Base-by-base conservation (phyloP, 2,329 filamentous ascomycete genomes). In the Plenodomus lindquistii region DNA sequence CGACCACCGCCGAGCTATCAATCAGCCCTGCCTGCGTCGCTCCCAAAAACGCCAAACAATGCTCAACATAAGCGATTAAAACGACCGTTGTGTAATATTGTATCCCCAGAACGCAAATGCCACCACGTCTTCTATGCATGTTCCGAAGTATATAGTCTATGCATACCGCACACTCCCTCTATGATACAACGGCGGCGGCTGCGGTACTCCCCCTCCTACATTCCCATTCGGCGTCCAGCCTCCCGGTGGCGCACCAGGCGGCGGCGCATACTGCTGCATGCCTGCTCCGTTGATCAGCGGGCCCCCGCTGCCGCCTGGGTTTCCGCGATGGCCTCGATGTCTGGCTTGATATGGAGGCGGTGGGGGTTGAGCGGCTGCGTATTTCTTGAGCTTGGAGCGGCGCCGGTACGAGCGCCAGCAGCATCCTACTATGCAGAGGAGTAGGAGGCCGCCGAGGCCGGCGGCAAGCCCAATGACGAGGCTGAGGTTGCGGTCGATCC, bases 381-480 rank as follows among this genome's bases (percentile, higher is more conserved):
- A 56, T 37, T 57, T 57, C 31, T 52, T 53, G 1, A 63, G 46
- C 17, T 49, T 62, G 19, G 50, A 52, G 20, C 67, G 54, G 42
- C 67, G 66, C 36, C 60, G 63, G 61, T 55, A 84, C 37, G 81
- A 81, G 59, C 79, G 80, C 50, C 80, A 74, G 61, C 86, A 79
- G 73, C 91, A 96, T 65, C 81, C 81, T 10, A 86, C 57, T 42
- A 97, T 75, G 27, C 81, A 79, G 38, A 96, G 69, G 15, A 71
- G 20, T 16, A 95, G 65, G 5, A 97, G 77, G 6, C 81, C 84
- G 40, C 91, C 93, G 15, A 96, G 77, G 10, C 85, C 87, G 39
- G 79, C 77, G 4, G 82, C 83, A 10, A 97, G 77, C 19, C 89
- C 91, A 55, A 97, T 96, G 57, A 95, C 87, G 54, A 97, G 83